Evolutionary conservation across 1,284 basidiomycete species (phyloP).

Genomic region (Puccinia polysora): DNA sequence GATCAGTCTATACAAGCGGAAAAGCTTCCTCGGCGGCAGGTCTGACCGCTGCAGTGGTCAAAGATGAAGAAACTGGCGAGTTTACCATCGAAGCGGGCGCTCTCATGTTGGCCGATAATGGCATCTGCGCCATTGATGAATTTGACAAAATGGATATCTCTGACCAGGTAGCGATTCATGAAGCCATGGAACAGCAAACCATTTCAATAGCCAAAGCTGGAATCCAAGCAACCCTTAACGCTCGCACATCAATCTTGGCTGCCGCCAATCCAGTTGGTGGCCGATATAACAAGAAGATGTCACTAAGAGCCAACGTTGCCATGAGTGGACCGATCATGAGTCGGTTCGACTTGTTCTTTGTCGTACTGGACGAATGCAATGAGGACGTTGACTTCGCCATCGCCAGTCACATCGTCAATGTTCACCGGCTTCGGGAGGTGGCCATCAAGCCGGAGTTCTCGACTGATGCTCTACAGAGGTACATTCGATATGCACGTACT

Average conservation of each 20-base stretch:
- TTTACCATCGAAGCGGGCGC: slow-evolving; percentile 99
- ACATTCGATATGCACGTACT: slow-evolving; percentile 92
- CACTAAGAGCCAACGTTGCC: slow-evolving; percentile 86
- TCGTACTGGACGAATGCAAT: slow-evolving; percentile 96
- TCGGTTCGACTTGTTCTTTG: slow-evolving; percentile 97
- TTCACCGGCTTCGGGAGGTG: slow-evolving; percentile 89
- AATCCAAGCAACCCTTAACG: slow-evolving; percentile 96
- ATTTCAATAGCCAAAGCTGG: slow-evolving; percentile 99
- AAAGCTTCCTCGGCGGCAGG: slow-evolving; percentile 98
- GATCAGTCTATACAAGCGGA: slow-evolving; percentile 96
- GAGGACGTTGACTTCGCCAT: slow-evolving; percentile 87
- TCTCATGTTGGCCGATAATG: slow-evolving; percentile 98
- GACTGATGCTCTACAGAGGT: slow-evolving; percentile 91
- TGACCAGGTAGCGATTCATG: slow-evolving; percentile 98
- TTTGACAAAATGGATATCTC: slow-evolving; percentile 99
- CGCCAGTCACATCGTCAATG: slow-evolving; percentile 94
- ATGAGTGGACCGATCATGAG: slow-evolving; percentile 99
- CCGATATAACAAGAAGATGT: slow-evolving; percentile 91
- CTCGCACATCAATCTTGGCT: slow-evolving; percentile 92
- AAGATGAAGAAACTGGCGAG: slow-evolving; percentile 97
- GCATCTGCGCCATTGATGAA: slow-evolving; percentile 98
- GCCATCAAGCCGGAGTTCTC: slow-evolving; percentile 94
- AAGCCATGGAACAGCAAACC: slow-evolving; percentile 99
- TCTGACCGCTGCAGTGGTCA: slow-evolving; percentile 96
- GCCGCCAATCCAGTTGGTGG: slow-evolving; percentile 97